A percentile compares a stretch with the other conserved stretches of the same genome.
Evolutionary conservation across 768 basidiomycete genomes (phyloP).

Genomic region (Leccinum aurantiacum): DNA sequence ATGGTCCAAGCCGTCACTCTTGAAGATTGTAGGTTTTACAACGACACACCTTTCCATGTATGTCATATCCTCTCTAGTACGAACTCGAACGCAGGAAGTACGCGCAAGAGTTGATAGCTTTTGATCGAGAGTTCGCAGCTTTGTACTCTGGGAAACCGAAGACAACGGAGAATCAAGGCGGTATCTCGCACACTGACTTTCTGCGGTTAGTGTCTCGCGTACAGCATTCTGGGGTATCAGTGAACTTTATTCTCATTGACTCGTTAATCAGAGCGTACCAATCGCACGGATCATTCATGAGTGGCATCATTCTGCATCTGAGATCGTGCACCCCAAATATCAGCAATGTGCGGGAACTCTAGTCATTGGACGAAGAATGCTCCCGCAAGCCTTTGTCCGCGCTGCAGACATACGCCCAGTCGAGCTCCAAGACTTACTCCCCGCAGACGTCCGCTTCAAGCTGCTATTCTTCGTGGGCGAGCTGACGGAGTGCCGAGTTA

Average conservation of each 20-base stretch:
- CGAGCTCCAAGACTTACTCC: slow-evolving; percentile 42
- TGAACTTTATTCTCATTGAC: background rate
- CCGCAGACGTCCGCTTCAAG: slow-evolving; percentile 40
- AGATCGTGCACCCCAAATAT: slow-evolving; percentile 33
- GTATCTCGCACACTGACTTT: slow-evolving; percentile 37
- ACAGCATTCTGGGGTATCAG: background rate
- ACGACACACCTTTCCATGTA: background rate
- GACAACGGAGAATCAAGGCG: slow-evolving; percentile 40
- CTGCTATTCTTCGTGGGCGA: slow-evolving; percentile 36
- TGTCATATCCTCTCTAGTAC: slow-evolving; percentile 45
- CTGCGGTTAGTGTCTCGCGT: slow-evolving; percentile 24
- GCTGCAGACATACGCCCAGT: slow-evolving; percentile 37
- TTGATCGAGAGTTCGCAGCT: slow-evolving; percentile 63
- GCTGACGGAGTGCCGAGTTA: slow-evolving; percentile 25
- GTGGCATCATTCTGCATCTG: slow-evolving; percentile 36
- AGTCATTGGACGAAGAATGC: slow-evolving; percentile 40
- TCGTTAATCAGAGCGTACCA: slow-evolving; percentile 35
- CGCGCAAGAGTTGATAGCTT: slow-evolving; percentile 70
- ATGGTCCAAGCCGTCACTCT: slow-evolving; percentile 37
- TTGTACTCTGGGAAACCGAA: slow-evolving; percentile 70
- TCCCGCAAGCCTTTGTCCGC: slow-evolving; percentile 35
- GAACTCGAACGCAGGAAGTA: slow-evolving; percentile 66
- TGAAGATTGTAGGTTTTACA: slow-evolving; percentile 39
- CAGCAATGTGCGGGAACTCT: slow-evolving; percentile 34
- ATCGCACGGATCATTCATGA: slow-evolving; percentile 39